A percentile compares a stretch with the other conserved stretches of the same genome.
Conservation (phyloP, 2,329 filamentous ascomycete species). For the Aspergillus terreus region DNA sequence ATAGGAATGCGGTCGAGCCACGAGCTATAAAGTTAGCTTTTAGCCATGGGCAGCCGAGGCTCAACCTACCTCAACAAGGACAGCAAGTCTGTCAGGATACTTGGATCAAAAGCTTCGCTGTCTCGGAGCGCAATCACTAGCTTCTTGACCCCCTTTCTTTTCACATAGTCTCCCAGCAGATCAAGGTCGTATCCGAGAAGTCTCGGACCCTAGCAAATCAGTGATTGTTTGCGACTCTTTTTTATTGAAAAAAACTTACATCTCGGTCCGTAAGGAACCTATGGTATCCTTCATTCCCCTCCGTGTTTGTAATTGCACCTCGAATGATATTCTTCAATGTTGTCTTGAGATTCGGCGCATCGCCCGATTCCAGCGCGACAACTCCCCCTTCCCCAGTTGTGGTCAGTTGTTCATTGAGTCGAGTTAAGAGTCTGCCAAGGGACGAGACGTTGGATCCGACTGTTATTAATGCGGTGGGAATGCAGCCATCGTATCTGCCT, state of each 20-base stretch:
- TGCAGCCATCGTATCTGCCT: conserved; percentile 37
- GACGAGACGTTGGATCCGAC: conserved; percentile 43
- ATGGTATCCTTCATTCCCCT: conserved; percentile 38
- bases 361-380: conserved; percentile 41
- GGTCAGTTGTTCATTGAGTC: conserved; percentile 33
- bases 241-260: conserved; percentile 18
- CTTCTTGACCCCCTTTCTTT: conserved; percentile 33
- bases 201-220: conserved; percentile 32
- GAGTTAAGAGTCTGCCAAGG: conserved; percentile 34
- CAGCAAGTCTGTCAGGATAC: conserved; percentile 43
- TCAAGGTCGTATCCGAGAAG: conserved; percentile 46
- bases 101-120: conserved; percentile 46
- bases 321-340: conserved; percentile 46
- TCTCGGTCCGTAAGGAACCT: conserved; percentile 36
- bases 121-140: conserved; percentile 44
- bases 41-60: not conserved
- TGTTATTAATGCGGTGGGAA: conserved; percentile 41
- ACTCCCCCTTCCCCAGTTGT: conserved; percentile 31
- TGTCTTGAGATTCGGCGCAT: conserved; percentile 45
- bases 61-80: conserved; percentile 44
- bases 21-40: conserved; percentile 41
- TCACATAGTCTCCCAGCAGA: conserved; percentile 41
- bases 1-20: conserved; percentile 62
- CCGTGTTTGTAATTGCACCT: conserved; percentile 34
- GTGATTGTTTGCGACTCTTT: not conserved